Percentiles rank a stretch among this genome's conserved stretches.
Evolutionary conservation across 257 asterid species (phyloP).

Genomic region (Leonotis leonurus): DNA sequence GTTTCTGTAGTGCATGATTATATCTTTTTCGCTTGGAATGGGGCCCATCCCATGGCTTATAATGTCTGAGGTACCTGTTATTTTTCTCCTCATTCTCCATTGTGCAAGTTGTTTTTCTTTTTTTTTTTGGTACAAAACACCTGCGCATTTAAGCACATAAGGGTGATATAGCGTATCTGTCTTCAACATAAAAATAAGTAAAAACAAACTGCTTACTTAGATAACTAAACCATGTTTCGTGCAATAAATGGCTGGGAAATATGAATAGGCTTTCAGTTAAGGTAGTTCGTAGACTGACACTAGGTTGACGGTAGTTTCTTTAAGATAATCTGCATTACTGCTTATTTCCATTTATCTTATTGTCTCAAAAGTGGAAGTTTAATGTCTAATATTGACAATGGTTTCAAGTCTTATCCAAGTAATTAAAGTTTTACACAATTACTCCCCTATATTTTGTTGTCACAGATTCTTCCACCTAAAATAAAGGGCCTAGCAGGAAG

Average conservation of each 20-base stretch:
- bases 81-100: too few species aligned
- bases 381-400: too few species aligned
- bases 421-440: not conserved
- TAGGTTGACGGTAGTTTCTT: not conserved
- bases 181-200: not conserved
- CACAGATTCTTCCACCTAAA: conserved; percentile 64
- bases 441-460: not conserved
- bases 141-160: not conserved
- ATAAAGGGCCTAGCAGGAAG: conserved; percentile 68
- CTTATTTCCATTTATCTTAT: not conserved
- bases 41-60: conserved; percentile 96
- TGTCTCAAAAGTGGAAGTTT: not conserved
- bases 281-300: too few species aligned
- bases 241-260: not conserved
- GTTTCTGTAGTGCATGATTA: conserved; percentile 40
- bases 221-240: too few species aligned
- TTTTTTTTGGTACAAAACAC: not conserved
- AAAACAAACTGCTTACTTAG: not conserved
- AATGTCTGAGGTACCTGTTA: conserved; percentile 78
- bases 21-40: conserved; percentile 81
- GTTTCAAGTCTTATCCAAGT: too few species aligned
- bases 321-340: not conserved
- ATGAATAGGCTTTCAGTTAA: not conserved
- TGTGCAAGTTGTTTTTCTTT: conserved; percentile 3
- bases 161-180: not conserved